A percentile compares a stretch with the other conserved stretches of the same genome.
phyloP scores from a whole-genome alignment of 768 basidiomycete genomes.

The Kwoniella botswanensis region DNA sequence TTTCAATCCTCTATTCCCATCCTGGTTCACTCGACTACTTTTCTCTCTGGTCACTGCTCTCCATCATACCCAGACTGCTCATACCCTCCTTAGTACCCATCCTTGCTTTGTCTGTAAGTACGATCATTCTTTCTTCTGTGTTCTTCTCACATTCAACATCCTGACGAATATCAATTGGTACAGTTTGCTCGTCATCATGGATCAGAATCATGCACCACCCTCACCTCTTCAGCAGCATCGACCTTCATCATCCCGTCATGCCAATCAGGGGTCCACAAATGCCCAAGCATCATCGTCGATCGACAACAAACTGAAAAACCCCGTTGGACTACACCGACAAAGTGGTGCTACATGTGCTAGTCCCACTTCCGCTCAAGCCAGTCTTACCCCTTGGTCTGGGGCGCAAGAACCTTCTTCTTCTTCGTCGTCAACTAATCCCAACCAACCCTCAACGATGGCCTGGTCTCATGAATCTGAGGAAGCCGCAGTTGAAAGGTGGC shows the following conservation, averaged over 20 bases:
- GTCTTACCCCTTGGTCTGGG: slow-evolving; percentile 23
- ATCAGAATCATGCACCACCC: slow-evolving; percentile 39
- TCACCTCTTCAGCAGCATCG: slow-evolving; percentile 41
- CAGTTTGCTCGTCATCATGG: slow-evolving; percentile 19
- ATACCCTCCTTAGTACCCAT: slow-evolving; percentile 4
- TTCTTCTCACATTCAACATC: background rate
- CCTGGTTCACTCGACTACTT: background rate
- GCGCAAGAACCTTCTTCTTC: slow-evolving; percentile 24
- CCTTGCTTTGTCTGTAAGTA: slow-evolving; percentile 23
- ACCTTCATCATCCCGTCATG: slow-evolving; percentile 26
- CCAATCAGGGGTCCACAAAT: slow-evolving; percentile 12
- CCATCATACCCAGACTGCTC: background rate
- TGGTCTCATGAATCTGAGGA: slow-evolving; percentile 25
- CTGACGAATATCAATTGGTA: background rate
- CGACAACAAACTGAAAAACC: slow-evolving; percentile 28
- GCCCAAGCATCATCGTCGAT: slow-evolving; percentile 8
- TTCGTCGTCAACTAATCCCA: slow-evolving; percentile 10
- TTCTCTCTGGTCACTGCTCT: too few relatives aligned
- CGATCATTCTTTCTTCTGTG: background rate
- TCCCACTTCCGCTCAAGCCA: slow-evolving; percentile 27
- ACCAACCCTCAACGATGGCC: slow-evolving; percentile 11
- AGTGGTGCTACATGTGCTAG: slow-evolving; percentile 19
- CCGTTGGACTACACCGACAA: slow-evolving; percentile 23
- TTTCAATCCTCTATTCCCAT: slow-evolving; percentile 1
- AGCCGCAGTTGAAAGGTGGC: slow-evolving; percentile 23